phyloP scores from a whole-genome alignment of 306 rosid species.

The Begonia loranthoides region DNA sequence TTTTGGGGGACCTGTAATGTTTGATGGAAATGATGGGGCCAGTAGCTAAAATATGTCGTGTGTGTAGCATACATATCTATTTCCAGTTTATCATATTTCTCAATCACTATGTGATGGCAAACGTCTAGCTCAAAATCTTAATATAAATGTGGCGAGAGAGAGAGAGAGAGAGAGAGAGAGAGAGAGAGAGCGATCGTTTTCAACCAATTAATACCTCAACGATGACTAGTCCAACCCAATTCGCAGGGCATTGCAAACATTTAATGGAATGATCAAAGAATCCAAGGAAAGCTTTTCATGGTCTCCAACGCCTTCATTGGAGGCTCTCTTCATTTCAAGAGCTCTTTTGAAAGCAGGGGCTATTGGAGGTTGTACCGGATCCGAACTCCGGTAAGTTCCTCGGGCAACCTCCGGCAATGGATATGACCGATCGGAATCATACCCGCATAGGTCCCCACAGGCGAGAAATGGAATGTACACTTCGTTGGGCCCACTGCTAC shows the following conservation, averaged over 20 bases:
- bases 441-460: conserved; percentile 69
- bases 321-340: conserved; percentile 44
- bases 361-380: conserved; percentile 82
- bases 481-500: conserved; percentile 87
- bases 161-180: background rate
- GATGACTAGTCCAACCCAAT: background rate
- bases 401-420: conserved; percentile 64
- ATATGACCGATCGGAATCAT: conserved; percentile 80
- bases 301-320: conserved; percentile 41
- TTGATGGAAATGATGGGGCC: no score
- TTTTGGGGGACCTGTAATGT: no score
- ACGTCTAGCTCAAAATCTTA: no score
- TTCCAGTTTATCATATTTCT: no score
- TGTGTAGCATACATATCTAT: no score
- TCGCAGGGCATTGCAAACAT: conserved; percentile 8
- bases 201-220: background rate
- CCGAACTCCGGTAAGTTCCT: conserved; percentile 68
- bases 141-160: no score
- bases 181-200: background rate
- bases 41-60: no score
- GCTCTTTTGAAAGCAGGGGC: conserved; percentile 73
- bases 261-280: conserved; percentile 30
- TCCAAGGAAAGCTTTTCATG: conserved; percentile 54
- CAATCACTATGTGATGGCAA: no score
- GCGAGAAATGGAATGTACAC: conserved; percentile 87